Evolutionary conservation across 768 basidiomycete genomes (phyloP), one percentile per base, ranked within the genome.

Genomic region (Leccinellum rugosiceps): DNA sequence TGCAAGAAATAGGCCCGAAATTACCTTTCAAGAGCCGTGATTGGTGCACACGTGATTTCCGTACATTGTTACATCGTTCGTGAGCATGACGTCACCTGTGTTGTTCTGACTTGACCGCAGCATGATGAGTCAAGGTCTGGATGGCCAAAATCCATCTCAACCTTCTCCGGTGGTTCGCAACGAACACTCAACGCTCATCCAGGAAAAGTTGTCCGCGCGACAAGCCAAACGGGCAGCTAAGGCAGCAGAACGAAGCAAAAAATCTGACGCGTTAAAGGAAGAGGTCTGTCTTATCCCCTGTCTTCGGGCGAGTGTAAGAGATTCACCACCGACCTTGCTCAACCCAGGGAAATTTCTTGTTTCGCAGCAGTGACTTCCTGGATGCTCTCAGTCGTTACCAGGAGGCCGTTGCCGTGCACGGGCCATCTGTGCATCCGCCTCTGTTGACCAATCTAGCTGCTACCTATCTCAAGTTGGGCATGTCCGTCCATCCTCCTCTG

Each of bases 291-390:
- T n/a, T 0, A 13, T 14, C 17, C 25, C 21, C 3, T 41, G 10
- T 41, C 38, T 41, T 41, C 4, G 38, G n/a, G 38, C 38, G 38
- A 41, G 38, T 41, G 10, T 41, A n/a, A 17, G n/a, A 41, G n/a
- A 41, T 41, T n/a, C n/a, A 41, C 7, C 5, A 38, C 4, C n/a
- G n/a, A 38, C 9, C 1, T 10, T n/a, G 38, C 9, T n/a, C n/a
- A 41, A 41, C n/a, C 0, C 10, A 82, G 80, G 81, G 82, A 8
- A 81, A 81, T 46, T 53, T 60, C 11, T 65, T 73, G 13, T 82
- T 79, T 73, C 74, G 68, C 38, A 51, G 64, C 5, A 75, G 71
- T 2, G 57, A 76, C 48, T 79, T 71, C 62, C 60, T 57, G 1
- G 70, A 74, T 10, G 78, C 80, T 1, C 69, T 78, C 3, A 67